A percentile compares a stretch with the other conserved stretches of the same genome.
phyloP scores from a whole-genome alignment of 306 rosid genomes.

The Betula pendula region DNA sequence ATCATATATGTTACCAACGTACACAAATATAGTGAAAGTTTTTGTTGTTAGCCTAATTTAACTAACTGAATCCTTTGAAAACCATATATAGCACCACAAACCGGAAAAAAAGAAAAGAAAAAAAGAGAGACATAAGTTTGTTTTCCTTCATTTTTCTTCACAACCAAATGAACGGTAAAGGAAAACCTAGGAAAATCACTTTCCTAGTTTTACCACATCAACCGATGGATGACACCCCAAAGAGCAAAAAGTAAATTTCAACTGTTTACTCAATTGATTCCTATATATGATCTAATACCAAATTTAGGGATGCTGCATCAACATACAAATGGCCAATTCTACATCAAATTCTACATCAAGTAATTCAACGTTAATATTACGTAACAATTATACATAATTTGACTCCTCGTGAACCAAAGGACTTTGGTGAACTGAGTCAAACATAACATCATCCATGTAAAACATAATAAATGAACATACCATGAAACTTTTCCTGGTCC shows the following conservation, averaged over 20 bases:
- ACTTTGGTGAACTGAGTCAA: conserved; percentile 1
- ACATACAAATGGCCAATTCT: background rate
- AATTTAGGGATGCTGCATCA: conserved; percentile 2
- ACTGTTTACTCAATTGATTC: background rate
- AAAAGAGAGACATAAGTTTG: background rate
- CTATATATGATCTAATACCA: background rate
- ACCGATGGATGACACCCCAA: background rate
- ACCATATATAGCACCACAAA: background rate
- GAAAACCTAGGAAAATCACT: background rate
- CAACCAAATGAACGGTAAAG: background rate
- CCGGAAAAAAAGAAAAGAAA: background rate
- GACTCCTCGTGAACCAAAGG: too few species aligned
- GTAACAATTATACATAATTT: background rate
- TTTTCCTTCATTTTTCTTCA: background rate
- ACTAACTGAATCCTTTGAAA: background rate
- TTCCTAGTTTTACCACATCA: background rate
- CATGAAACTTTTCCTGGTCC: conserved; percentile 82
- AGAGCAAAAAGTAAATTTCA: background rate
- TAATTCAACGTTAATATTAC: conserved; percentile 4
- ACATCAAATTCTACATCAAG: background rate
- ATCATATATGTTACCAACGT: too few species aligned
- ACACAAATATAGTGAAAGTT: background rate
- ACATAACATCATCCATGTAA: background rate
- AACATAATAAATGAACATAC: conserved; percentile 37
- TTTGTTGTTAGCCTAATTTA: background rate